Percentiles rank a stretch among this genome's conserved stretches.
Conservation (phyloP, 2,329 filamentous ascomycete species). For the Hortaea werneckii region DNA sequence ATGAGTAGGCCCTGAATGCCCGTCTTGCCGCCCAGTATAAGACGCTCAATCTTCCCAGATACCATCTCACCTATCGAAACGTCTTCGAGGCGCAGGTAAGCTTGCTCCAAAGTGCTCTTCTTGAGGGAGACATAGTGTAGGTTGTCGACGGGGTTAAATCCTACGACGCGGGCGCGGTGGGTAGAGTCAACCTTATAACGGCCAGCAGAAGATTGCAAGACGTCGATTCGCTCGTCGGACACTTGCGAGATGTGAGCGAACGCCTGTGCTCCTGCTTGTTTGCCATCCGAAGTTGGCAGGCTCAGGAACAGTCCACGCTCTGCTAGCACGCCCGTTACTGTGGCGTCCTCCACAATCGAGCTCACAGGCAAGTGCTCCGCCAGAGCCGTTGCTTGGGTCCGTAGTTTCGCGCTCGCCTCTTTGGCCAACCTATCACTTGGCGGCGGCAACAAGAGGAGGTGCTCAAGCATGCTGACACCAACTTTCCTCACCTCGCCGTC, state of each 20-base stretch:
- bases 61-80: conserved; percentile 71
- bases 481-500: conserved; percentile 66
- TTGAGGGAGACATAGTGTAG: conserved; percentile 79
- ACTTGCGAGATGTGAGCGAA: conserved; percentile 94
- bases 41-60: conserved; percentile 72
- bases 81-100: conserved; percentile 86
- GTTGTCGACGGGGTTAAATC: conserved; percentile 80
- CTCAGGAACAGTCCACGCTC: conserved; percentile 74
- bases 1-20: conserved; percentile 75
- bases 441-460: conserved; percentile 57
- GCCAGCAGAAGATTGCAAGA: conserved; percentile 64
- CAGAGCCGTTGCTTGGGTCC: conserved; percentile 15
- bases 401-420: conserved; percentile 19
- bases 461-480: conserved; percentile 79
- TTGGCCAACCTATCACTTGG: conserved; percentile 28
- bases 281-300: conserved; percentile 35
- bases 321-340: conserved; percentile 67
- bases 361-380: conserved; percentile 57
- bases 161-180: conserved; percentile 72
- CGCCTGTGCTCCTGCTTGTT: conserved; percentile 24
- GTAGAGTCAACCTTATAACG: conserved; percentile 66
- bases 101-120: conserved; percentile 69
- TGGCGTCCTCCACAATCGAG: conserved; percentile 65
- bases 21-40: conserved; percentile 66
- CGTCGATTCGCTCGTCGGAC: conserved; percentile 81